Percentiles rank a stretch among this genome's conserved stretches.
Evolutionary conservation across 164 flowering plant genomes (phyloP).

Genomic region (Buxus sempervirens): DNA sequence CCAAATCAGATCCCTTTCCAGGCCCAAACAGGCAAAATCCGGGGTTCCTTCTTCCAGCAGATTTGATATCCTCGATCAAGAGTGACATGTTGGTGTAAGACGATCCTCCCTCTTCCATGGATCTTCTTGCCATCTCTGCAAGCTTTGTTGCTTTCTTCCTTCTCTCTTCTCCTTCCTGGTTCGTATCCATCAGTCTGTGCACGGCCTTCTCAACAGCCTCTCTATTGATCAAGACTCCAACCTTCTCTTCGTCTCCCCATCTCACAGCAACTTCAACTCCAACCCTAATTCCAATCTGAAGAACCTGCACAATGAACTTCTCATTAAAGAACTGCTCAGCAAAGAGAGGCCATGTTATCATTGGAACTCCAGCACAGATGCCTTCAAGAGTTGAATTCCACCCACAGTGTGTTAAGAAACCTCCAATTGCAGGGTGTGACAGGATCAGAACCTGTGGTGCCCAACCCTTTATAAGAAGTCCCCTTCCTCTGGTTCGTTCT

Average conservation of each 20-base stretch:
- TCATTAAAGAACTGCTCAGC: constrained; percentile 59
- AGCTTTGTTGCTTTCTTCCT: constrained; percentile 36
- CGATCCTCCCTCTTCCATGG: constrained; percentile 53
- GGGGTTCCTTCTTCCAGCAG: too few relatives aligned
- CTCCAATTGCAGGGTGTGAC: constrained; percentile 47
- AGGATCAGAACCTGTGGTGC: constrained; percentile 61
- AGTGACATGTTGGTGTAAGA: constrained; percentile 27
- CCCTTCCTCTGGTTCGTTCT: constrained; percentile 43
- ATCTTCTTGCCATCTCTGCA: constrained; percentile 29
- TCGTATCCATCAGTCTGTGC: constrained; percentile 30
- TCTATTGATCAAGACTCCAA: constrained; percentile 35
- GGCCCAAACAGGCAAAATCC: too few relatives aligned
- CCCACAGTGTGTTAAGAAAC: constrained; percentile 63
- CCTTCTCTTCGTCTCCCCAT: constrained; percentile 43
- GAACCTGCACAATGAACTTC: constrained; percentile 37
- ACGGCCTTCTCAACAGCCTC: constrained; percentile 35
- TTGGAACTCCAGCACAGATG: constrained; percentile 42
- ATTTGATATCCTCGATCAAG: constrained; percentile 41
- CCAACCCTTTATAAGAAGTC: constrained; percentile 60
- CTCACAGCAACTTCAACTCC: constrained; percentile 32
- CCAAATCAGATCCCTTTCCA: too few relatives aligned
- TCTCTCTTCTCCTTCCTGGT: constrained; percentile 32
- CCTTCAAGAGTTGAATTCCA: constrained; percentile 73
- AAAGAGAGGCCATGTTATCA: constrained; percentile 64
- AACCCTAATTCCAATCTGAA: constrained; percentile 38